Base-by-base conservation (phyloP, 2,329 filamentous ascomycete species). In the Coniochaeta sp. region DNA sequence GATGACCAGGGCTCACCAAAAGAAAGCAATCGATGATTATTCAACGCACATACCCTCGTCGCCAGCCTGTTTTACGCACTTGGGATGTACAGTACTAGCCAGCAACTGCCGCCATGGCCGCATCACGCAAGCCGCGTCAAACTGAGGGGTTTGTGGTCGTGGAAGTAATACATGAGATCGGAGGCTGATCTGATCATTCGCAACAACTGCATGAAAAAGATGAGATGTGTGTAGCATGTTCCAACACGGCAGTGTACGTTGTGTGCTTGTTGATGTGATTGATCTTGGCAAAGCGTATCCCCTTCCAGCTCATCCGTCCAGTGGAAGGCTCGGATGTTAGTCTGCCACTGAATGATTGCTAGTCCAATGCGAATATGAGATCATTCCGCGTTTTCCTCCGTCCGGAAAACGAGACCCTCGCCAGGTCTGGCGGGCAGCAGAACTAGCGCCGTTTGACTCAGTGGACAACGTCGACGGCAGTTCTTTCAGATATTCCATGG, bases 1-100 rank as follows among this genome's bases (percentile, higher is more conserved):
- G 53, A 61, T 58, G 58, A 61, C 52, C 58, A 56, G 54, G 58
- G 58, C 57, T 57, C 51, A 60, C 46, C 46, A 60, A 61, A 62
- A 56, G 55, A 49, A 48, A 48, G 24, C 45, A 48, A 48, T 31
- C 28, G 26, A 28, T 48, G n/a, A 10, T 48, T 48, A 12, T 28
- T 48, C 38, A 18, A 42, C 14, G 20, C 38, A 42, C 18, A 24
- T n/a, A n/a, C n/a, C n/a, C n/a, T n/a, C n/a, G n/a, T n/a, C n/a
- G n/a, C n/a, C n/a, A n/a, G n/a, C n/a, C n/a, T n/a, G n/a, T n/a
- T n/a, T n/a, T n/a, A n/a, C n/a, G n/a, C n/a, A n/a, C n/a, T n/a
- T n/a, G n/a, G n/a, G n/a, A n/a, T n/a, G n/a, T n/a, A n/a, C n/a
- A n/a, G n/a, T n/a, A n/a, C n/a, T n/a, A n/a, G n/a, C n/a, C n/a